Conservation (phyloP, 148 eudicot species). For the Fallopia convolvulus region DNA sequence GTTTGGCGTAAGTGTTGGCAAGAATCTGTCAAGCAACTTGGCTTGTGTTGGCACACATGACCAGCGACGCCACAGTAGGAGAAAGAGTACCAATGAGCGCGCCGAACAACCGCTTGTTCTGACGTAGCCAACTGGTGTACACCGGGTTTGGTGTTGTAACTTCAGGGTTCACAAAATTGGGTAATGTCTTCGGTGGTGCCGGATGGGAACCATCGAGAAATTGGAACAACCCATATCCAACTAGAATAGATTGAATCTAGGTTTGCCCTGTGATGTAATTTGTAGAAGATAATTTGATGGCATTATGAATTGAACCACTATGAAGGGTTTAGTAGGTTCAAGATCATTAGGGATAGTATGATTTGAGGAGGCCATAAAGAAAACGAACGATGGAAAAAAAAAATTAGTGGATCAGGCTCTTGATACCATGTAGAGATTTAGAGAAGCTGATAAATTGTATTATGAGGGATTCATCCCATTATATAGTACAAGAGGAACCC, state of each 20-base stretch:
- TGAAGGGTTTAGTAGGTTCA: not conserved
- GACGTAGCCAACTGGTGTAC: not conserved
- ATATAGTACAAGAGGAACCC: too few relatives aligned
- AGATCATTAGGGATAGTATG: not conserved
- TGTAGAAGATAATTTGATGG: not conserved
- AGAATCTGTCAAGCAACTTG: not conserved
- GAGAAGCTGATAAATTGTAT: too few relatives aligned
- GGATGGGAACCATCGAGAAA: not conserved
- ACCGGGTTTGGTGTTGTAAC: not conserved
- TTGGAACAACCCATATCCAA: not conserved
- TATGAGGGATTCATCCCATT: too few relatives aligned
- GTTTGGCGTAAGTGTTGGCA: not conserved
- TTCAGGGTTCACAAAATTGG: too few relatives aligned
- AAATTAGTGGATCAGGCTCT: not conserved
- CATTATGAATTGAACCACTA: too few relatives aligned
- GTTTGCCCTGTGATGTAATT: not conserved
- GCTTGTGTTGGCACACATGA: not conserved
- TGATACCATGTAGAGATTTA: not conserved
- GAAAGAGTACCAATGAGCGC: not conserved
- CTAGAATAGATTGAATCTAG: not conserved
- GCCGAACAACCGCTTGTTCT: not conserved
- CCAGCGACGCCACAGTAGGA: not conserved
- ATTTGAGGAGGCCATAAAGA: not conserved
- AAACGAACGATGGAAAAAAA: too few relatives aligned
- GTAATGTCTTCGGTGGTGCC: not conserved